Evolutionary conservation across 129 eudicot species (phyloP).

Genomic region (Chrysanthemum lavandulifolium): DNA sequence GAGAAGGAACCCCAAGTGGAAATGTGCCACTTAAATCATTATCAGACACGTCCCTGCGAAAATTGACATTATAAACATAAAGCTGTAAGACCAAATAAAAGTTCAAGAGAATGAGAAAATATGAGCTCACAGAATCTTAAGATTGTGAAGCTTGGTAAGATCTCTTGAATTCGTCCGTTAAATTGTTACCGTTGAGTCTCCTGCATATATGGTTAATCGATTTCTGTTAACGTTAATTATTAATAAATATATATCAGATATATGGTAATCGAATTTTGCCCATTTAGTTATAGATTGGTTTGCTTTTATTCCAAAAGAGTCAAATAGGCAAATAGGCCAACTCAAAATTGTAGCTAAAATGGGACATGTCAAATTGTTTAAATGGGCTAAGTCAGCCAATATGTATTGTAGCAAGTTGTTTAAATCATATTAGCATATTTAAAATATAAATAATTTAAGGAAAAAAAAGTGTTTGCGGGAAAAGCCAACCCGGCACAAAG

Average conservation of each 20-base stretch:
- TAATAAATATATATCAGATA: no score
- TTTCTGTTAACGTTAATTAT: not conserved
- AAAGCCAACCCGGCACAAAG: no score
- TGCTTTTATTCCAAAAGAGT: not conserved
- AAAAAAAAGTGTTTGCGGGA: no score
- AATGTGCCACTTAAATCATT: conserved; percentile 65
- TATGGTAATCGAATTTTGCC: not conserved
- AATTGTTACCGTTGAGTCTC: conserved; percentile 49
- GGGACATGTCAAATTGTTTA: not conserved
- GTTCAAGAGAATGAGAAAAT: not conserved
- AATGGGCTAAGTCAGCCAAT: no score
- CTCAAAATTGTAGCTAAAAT: not conserved
- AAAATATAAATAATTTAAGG: no score
- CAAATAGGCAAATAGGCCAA: not conserved
- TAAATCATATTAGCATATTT: no score
- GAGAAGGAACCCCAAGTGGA: conserved; percentile 66
- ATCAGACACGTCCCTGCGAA: conserved; percentile 53
- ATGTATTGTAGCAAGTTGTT: no score
- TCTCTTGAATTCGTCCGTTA: conserved; percentile 54
- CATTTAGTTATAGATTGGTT: not conserved
- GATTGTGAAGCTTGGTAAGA: conserved; percentile 59
- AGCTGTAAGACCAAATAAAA: not conserved
- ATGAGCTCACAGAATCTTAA: conserved; percentile 53
- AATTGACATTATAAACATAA: not conserved
- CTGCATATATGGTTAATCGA: conserved; percentile 21